Base-by-base conservation (phyloP, 148 eudicot species). In the Silene conica region DNA sequence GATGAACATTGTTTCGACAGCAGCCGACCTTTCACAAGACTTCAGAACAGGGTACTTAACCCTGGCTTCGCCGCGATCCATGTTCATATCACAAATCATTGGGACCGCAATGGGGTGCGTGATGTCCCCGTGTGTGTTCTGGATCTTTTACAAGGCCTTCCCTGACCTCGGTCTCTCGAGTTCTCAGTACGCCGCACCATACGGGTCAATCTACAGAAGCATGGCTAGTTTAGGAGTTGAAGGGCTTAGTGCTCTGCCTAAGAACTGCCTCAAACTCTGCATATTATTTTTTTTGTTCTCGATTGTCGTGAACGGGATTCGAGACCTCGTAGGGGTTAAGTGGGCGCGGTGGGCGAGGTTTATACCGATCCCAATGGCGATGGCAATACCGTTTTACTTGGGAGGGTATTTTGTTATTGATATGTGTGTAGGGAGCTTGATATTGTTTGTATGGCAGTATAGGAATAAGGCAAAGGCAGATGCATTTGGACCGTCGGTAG, bases 1-100 rank as follows among this genome's bases (percentile, higher is more conserved):
- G 90, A 89, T 89, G 90, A 89, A 89, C 67, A 89, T 92, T n/a
- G 94, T 86, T 21, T 73, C 90, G 1, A 89, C 91, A 38, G 94
- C 94, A 1, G 81, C 90, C 4, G 90, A 87, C 80, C 85, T 92
- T 3, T 85, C 82, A 71, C 94, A 89, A 71, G 94, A 89, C 73
- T 92, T 89, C 71, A 89, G 85, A 70, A 88, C 97, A 0, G 94
- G 97, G 6, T 92, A 89, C 75, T 63, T 90, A 86, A 88, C 96
- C 56, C 74, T 88, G 38, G 86, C 96, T 8, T 90, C 96, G n/a
- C 91, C 95, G 5, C 50, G 90, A 72, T 88, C 96, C 26, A 90
- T 90, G 96, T 90, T 90, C 71, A 83, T 90, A 26, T 85, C 89
- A 77, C 96, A 90, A 58, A 76, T 88, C 54, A 82, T 88, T 10